These are phyloP conservation scores for Smittium culicis DNA, from an alignment of 371 early-diverging fungal species.

Conservation along the genomic window DNA sequence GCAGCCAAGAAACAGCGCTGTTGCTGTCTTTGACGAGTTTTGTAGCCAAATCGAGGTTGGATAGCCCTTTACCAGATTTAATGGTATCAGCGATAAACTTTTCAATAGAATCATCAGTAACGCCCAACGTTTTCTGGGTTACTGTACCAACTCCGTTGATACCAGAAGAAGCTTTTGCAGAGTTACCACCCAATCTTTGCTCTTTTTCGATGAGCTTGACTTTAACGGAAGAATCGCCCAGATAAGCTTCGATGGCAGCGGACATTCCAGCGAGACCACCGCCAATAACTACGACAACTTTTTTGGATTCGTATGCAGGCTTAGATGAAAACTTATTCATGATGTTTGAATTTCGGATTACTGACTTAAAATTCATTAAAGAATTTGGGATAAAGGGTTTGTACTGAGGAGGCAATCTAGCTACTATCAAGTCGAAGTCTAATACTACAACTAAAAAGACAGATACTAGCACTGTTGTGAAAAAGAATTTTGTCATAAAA, in stretches of 20 bases:
- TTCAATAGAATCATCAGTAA: constrained; percentile 58
- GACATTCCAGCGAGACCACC: constrained; percentile 70
- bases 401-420: too few species aligned
- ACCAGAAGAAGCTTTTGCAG: constrained; percentile 93
- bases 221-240: constrained; percentile 31
- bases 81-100: constrained; percentile 80
- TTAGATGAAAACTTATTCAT: too few species aligned
- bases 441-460: too few species aligned
- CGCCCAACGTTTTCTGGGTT: constrained; percentile 34
- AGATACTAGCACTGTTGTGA: too few species aligned
- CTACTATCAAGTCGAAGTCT: too few species aligned
- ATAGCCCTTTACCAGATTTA: constrained; percentile 72
- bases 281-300: constrained; percentile 41
- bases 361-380: too few species aligned
- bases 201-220: constrained; percentile 67
- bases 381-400: too few species aligned
- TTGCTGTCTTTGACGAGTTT: constrained; percentile 73
- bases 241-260: constrained; percentile 58
- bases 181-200: constrained; percentile 66
- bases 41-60: constrained; percentile 67
- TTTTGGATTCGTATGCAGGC: too few species aligned
- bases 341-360: too few species aligned
- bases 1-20: constrained; percentile 86
- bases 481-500: too few species aligned
- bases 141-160: constrained; percentile 88